These are phyloP conservation scores for Wakefieldia striispora DNA, from an alignment of 768 basidiomycete genomes.

Conservation along the genomic window DNA sequence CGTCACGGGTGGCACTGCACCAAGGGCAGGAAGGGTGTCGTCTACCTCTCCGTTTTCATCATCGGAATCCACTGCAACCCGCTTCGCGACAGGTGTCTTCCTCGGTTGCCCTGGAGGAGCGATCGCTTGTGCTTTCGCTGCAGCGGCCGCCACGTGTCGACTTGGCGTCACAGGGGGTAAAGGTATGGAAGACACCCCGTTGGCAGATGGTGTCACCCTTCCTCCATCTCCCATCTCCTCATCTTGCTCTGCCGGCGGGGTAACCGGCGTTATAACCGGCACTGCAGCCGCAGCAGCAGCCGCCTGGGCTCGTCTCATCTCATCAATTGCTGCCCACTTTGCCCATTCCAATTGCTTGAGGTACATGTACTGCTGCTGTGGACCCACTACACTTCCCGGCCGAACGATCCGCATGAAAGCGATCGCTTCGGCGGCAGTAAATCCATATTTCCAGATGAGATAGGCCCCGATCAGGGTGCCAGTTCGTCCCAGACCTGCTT, in stretches of 20 bases:
- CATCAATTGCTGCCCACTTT: conserved; percentile 89
- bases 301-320: conserved; percentile 50
- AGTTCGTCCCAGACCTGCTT: conserved; percentile 94
- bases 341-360: conserved; percentile 92
- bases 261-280: conserved; percentile 66
- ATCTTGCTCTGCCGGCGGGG: conserved; percentile 76
- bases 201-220: conserved; percentile 29
- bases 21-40: conserved; percentile 65
- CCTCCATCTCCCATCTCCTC: conserved; percentile 56
- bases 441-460: conserved; percentile 98
- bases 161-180: conserved; percentile 81
- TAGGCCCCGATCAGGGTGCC: conserved; percentile 98
- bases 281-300: conserved; percentile 41
- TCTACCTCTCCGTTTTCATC: conserved; percentile 55
- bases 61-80: conserved; percentile 63
- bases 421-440: conserved; percentile 93
- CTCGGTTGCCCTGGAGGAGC: conserved; percentile 80
- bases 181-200: conserved; percentile 21
- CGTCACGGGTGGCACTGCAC: conserved; percentile 41
- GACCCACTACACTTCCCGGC: conserved; percentile 90
- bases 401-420: conserved; percentile 98
- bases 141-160: conserved; percentile 67
- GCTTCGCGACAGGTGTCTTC: conserved; percentile 83
- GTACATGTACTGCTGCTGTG: conserved; percentile 94
- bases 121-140: conserved; percentile 68